phyloP scores from a whole-genome alignment of 345 rosid species.

The Ceriops decandra region DNA sequence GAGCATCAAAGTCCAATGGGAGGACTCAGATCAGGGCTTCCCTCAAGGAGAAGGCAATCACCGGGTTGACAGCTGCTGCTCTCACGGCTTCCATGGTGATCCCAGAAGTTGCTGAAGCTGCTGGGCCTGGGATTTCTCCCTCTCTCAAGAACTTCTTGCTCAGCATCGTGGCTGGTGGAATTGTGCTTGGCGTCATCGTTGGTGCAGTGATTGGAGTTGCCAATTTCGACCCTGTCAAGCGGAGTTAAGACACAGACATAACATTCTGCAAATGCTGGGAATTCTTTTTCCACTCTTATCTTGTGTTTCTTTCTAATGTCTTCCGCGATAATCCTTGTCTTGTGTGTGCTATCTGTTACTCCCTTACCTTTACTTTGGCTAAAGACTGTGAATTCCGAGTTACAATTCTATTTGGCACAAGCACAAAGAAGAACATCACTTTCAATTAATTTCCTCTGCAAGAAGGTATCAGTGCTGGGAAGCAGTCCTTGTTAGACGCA shows the following conservation, averaged over 20 bases:
- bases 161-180: conserved; percentile 76
- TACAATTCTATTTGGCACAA: conserved; percentile 4
- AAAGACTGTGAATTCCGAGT: conserved; percentile 21
- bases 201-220: conserved; percentile 78
- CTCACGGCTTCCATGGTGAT: conserved; percentile 71
- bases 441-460: too few relatives aligned
- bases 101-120: conserved; percentile 78
- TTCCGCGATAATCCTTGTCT: neutral
- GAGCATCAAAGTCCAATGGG: conserved; percentile 25
- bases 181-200: conserved; percentile 47
- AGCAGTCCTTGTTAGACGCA: too few relatives aligned
- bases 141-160: conserved; percentile 94
- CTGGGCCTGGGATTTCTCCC: conserved; percentile 58
- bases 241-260: conserved; percentile 34
- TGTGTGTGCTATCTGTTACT: conserved; percentile 3
- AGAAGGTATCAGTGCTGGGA: too few relatives aligned
- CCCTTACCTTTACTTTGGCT: conserved; percentile 9
- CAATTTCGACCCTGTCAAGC: conserved; percentile 79
- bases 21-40: conserved; percentile 50
- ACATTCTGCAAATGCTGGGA: conserved; percentile 5
- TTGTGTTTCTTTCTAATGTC: conserved; percentile 9
- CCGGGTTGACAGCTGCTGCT: conserved; percentile 74
- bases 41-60: conserved; percentile 66
- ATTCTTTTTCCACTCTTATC: conserved; percentile 4
- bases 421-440: neutral